A percentile compares a stretch with the other conserved stretches of the same genome.
These are phyloP conservation scores for Prunus campanulata DNA, from an alignment of 306 rosid species.

Conservation along the genomic window DNA sequence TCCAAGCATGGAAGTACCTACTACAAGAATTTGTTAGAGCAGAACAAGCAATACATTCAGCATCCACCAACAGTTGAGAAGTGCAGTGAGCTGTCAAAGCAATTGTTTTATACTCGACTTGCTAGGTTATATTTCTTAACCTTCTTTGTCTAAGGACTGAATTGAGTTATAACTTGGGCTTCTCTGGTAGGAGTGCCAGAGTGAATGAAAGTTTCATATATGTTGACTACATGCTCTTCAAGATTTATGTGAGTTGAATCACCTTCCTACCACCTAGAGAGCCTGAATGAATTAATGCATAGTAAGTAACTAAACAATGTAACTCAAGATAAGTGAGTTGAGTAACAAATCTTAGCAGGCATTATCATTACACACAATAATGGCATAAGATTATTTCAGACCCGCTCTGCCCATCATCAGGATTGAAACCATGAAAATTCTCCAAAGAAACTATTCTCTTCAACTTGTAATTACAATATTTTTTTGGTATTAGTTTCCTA, in stretches of 20 bases:
- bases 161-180: constrained; percentile 5
- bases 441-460: background rate
- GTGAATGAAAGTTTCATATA: background rate
- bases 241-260: background rate
- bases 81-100: constrained; percentile 72
- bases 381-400: background rate
- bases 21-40: constrained; percentile 76
- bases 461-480: background rate
- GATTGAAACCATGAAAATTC: background rate
- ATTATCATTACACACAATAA: background rate
- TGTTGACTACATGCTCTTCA: background rate
- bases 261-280: background rate
- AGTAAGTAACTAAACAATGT: background rate
- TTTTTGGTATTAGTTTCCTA: background rate
- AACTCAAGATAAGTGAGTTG: background rate
- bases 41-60: constrained; percentile 89
- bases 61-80: constrained; percentile 86
- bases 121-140: constrained; percentile 62
- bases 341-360: background rate
- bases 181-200: constrained; percentile 1
- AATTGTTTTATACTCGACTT: constrained; percentile 83
- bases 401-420: background rate
- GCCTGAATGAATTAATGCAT: background rate
- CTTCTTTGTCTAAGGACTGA: constrained; percentile 8
- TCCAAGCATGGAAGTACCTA: constrained; percentile 60